phyloP scores from a whole-genome alignment of 805 yeast genomes.

The Ogataea polymorpha region DNA sequence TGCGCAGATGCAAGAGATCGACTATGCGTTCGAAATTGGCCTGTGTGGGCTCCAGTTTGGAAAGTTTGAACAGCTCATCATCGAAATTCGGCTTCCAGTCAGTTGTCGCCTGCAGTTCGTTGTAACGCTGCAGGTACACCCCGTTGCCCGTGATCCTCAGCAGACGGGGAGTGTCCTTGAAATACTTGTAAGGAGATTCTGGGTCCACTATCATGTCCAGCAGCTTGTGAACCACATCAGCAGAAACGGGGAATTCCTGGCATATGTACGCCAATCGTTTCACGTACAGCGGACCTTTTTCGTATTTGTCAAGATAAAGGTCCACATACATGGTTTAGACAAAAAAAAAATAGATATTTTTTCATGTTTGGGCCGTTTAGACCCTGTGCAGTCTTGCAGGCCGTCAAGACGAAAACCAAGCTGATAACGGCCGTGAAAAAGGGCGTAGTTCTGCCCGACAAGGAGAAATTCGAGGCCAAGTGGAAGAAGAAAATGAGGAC shows the following conservation, averaged over 20 bases:
- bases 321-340: conserved; percentile 1
- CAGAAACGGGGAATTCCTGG: conserved; percentile 10
- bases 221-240: conserved; percentile 3
- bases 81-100: conserved; percentile 8
- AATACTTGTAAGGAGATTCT: conserved; percentile 15
- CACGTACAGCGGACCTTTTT: conserved; percentile 20
- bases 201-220: conserved; percentile 15
- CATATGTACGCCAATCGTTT: conserved; percentile 20
- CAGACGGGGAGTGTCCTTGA: conserved; percentile 16
- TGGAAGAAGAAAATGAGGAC: conserved; percentile 8
- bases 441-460: conserved; percentile 13
- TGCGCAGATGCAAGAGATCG: conserved; percentile 11
- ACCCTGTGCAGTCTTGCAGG: not conserved
- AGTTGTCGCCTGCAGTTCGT: conserved; percentile 5
- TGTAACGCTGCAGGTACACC: conserved; percentile 8
- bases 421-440: conserved; percentile 14
- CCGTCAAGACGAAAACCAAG: conserved; percentile 11
- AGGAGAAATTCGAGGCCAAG: conserved; percentile 3
- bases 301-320: conserved; percentile 7
- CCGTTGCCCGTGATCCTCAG: conserved; percentile 4
- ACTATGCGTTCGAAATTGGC: conserved; percentile 13
- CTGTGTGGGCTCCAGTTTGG: conserved; percentile 2
- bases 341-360: not conserved
- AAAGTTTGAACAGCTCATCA: conserved; percentile 6
- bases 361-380: conserved; percentile 3